phyloP scores from a whole-genome alignment of 768 basidiomycete genomes.

The Hericium erinaceus region DNA sequence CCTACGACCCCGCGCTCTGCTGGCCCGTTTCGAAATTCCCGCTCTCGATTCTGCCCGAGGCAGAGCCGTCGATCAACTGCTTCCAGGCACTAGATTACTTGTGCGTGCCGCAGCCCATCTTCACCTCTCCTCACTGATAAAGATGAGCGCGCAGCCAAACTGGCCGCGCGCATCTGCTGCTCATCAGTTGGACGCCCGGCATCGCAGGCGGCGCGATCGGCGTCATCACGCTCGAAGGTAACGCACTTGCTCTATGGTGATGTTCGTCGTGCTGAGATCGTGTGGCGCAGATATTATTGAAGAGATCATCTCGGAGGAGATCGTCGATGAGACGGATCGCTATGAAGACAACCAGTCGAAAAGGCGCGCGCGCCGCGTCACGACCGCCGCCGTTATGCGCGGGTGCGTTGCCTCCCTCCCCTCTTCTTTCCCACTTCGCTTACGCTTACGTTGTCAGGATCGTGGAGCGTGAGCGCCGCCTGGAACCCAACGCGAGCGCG shows the following conservation, averaged over 20 bases:
- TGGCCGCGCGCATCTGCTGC: slow-evolving; percentile 83
- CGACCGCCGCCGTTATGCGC: slow-evolving; percentile 70
- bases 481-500: slow-evolving; percentile 1
- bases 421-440: background rate
- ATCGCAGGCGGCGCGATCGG: slow-evolving; percentile 78
- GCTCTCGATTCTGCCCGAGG: slow-evolving; percentile 83
- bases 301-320: slow-evolving; percentile 95
- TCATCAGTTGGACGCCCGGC: slow-evolving; percentile 82
- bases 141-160: slow-evolving; percentile 54
- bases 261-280: background rate
- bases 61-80: slow-evolving; percentile 78
- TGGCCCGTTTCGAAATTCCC: slow-evolving; percentile 66
- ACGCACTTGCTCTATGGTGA: background rate
- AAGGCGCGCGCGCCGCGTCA: slow-evolving; percentile 56
- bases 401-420: slow-evolving; percentile 38
- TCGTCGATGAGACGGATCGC: slow-evolving; percentile 89
- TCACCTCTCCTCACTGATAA: background rate
- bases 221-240: slow-evolving; percentile 83
- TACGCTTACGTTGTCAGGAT: slow-evolving; percentile 28
- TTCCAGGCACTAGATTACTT: slow-evolving; percentile 93
- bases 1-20: slow-evolving; percentile 74
- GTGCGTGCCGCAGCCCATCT: slow-evolving; percentile 29
- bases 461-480: slow-evolving; percentile 40
- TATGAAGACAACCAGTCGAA: slow-evolving; percentile 85
- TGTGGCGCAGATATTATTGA: slow-evolving; percentile 59